A percentile compares a stretch with the other conserved stretches of the same genome.
Conservation (phyloP, 768 basidiomycete species). For the Hemileccinum impolitum region DNA sequence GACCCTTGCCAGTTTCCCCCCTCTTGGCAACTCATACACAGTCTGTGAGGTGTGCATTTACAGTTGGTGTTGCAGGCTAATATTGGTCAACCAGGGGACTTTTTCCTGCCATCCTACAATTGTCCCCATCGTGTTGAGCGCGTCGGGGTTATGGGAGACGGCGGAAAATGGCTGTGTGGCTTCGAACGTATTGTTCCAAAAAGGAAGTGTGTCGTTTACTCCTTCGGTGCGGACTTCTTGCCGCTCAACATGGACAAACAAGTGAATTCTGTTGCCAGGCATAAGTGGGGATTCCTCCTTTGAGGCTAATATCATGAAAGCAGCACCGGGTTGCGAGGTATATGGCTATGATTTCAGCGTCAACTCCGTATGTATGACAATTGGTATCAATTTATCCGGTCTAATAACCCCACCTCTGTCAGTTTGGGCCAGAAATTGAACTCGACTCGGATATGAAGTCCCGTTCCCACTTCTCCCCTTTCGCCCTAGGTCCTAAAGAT, state of each 20-base stretch:
- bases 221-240: slow-evolving; percentile 37
- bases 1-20: slow-evolving; percentile 23
- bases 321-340: slow-evolving; percentile 37
- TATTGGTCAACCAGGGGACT: slow-evolving; percentile 44
- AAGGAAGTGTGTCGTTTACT: slow-evolving; percentile 47
- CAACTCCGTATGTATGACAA: slow-evolving; percentile 25
- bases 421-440: slow-evolving; percentile 46
- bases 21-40: slow-evolving; percentile 31
- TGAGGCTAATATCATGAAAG: slow-evolving; percentile 45
- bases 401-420: slow-evolving; percentile 3
- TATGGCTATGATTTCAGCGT: slow-evolving; percentile 46
- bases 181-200: slow-evolving; percentile 43
- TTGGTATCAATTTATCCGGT: background rate
- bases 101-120: slow-evolving; percentile 47
- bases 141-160: slow-evolving; percentile 48
- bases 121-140: slow-evolving; percentile 50
- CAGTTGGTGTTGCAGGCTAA: slow-evolving; percentile 8
- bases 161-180: slow-evolving; percentile 55
- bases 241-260: background rate
- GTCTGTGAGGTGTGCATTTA: slow-evolving; percentile 19
- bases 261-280: slow-evolving; percentile 26
- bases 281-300: slow-evolving; percentile 50
- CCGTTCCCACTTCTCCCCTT: slow-evolving; percentile 44
- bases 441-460: slow-evolving; percentile 23
- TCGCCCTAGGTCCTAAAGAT: slow-evolving; percentile 47